These are phyloP conservation scores for Penicillium atrosanguineum DNA, from an alignment of 495 filamentous ascomycete genomes.

Conservation along the genomic window DNA sequence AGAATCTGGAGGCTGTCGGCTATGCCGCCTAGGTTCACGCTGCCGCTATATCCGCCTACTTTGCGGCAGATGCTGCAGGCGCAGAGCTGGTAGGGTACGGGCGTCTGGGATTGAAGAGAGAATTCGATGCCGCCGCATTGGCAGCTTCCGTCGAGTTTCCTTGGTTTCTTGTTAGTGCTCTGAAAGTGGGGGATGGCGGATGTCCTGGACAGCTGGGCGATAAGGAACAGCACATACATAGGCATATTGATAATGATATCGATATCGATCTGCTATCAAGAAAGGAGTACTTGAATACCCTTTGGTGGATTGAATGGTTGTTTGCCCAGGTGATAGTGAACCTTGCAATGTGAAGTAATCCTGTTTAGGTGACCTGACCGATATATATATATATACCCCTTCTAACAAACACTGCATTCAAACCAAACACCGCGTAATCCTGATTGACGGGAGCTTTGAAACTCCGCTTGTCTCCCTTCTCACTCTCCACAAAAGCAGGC, in stretches of 20 bases:
- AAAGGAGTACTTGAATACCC: neutral
- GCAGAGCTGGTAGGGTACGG: constrained; percentile 56
- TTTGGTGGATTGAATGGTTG: neutral
- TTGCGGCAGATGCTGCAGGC: constrained; percentile 58
- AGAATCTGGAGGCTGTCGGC: constrained; percentile 45
- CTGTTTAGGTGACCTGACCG: neutral
- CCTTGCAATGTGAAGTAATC: too few species aligned
- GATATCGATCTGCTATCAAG: neutral
- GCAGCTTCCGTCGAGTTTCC: constrained; percentile 53
- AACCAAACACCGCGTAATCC: neutral
- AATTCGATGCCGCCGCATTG: constrained; percentile 55
- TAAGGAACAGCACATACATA: constrained; percentile 17
- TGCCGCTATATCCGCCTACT: constrained; percentile 47
- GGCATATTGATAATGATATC: constrained; percentile 29
- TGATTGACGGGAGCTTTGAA: neutral
- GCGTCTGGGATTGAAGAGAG: constrained; percentile 48
- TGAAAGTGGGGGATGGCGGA: neutral
- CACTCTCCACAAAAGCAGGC: constrained; percentile 2
- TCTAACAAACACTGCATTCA: neutral
- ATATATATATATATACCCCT: constrained; percentile 19
- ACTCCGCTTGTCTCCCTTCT: neutral
- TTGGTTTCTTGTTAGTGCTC: constrained; percentile 10
- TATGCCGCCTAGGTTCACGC: constrained; percentile 52
- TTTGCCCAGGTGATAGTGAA: neutral
- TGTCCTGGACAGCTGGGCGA: too few species aligned